Evolutionary conservation across 768 basidiomycete genomes (phyloP).

Genomic region (Hygrophorus russula): DNA sequence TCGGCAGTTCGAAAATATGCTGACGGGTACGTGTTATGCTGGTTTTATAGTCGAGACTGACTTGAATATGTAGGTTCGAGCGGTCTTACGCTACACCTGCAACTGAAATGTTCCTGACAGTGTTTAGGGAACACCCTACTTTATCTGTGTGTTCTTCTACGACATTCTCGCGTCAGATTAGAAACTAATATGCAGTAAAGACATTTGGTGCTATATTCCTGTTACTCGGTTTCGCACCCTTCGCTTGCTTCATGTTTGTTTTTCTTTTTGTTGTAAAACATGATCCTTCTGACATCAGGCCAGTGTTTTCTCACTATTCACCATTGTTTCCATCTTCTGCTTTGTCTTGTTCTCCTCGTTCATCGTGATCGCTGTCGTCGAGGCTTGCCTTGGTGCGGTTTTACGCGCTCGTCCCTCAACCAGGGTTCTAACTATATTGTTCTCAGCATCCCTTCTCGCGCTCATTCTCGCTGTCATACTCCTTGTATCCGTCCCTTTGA

Average conservation of each 20-base stretch:
- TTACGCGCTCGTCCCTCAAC: conserved; percentile 7
- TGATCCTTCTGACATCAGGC: background rate
- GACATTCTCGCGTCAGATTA: background rate
- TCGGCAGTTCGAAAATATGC: conserved; percentile 24
- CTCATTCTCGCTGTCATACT: conserved; percentile 11
- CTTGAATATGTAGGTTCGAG: conserved; percentile 26
- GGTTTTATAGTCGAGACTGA: background rate
- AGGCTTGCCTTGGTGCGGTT: conserved; percentile 20
- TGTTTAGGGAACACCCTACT: conserved; percentile 23
- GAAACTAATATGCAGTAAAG: conserved; percentile 14
- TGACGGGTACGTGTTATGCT: conserved; percentile 16
- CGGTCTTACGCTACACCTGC: conserved; percentile 31
- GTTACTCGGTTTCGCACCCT: conserved; percentile 22
- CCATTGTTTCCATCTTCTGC: conserved; percentile 21
- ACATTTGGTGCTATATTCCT: conserved; percentile 29
- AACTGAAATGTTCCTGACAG: conserved; percentile 18
- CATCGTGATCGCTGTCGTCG: conserved; percentile 18
- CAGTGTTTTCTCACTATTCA: conserved; percentile 20
- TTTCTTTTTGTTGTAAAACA: background rate
- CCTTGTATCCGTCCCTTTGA: conserved; percentile 14
- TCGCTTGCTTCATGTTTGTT: conserved; percentile 28
- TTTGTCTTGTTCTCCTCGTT: conserved; percentile 24
- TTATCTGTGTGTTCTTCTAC: conserved; percentile 18
- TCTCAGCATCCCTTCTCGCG: conserved; percentile 14
- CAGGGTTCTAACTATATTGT: conserved; percentile 12